These are phyloP conservation scores for Penicillium capsulatum DNA, from an alignment of 2,329 filamentous ascomycete species.

Conservation along the genomic window DNA sequence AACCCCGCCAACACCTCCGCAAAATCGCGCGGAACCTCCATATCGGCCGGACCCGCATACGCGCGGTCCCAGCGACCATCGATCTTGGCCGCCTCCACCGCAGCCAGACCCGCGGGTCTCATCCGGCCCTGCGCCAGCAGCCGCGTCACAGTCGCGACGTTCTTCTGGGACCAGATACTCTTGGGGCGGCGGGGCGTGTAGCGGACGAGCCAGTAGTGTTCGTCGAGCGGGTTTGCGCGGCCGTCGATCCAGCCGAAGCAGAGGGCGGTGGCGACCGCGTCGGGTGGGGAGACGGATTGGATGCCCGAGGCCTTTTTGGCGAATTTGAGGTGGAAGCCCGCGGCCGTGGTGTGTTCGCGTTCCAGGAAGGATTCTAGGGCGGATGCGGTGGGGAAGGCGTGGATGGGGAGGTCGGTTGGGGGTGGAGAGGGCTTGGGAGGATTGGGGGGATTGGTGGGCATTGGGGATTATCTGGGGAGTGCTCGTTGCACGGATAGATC, in stretches of 20 bases:
- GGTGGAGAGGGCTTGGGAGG: too few species aligned
- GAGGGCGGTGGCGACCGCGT: conserved; percentile 55
- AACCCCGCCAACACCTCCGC: conserved; percentile 39
- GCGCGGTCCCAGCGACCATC: conserved; percentile 59
- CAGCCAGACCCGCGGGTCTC: conserved; percentile 46
- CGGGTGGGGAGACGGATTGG: conserved; percentile 43
- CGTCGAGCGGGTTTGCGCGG: conserved; percentile 47
- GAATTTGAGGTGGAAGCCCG: conserved; percentile 49
- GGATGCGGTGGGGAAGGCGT: conserved; percentile 23
- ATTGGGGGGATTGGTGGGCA: too few species aligned
- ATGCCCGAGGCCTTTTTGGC: conserved; percentile 47
- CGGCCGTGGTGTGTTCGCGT: conserved; percentile 29
- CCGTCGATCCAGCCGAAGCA: conserved; percentile 64
- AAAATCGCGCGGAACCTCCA: conserved; percentile 50
- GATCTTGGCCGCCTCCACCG: conserved; percentile 52
- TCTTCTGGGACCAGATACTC: conserved; percentile 58
- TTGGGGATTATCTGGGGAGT: too few species aligned
- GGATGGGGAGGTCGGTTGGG: conserved; percentile 26
- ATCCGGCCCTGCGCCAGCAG: conserved; percentile 49
- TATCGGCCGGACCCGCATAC: conserved; percentile 50
- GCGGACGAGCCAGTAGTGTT: conserved; percentile 50
- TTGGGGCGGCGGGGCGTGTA: conserved; percentile 56
- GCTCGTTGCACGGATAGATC: too few species aligned
- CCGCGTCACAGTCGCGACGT: conserved; percentile 50
- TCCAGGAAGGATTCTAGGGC: conserved; percentile 43